Evolutionary conservation across 108 stramenopile species (phyloP).

Genomic region (Seminavis robusta): DNA sequence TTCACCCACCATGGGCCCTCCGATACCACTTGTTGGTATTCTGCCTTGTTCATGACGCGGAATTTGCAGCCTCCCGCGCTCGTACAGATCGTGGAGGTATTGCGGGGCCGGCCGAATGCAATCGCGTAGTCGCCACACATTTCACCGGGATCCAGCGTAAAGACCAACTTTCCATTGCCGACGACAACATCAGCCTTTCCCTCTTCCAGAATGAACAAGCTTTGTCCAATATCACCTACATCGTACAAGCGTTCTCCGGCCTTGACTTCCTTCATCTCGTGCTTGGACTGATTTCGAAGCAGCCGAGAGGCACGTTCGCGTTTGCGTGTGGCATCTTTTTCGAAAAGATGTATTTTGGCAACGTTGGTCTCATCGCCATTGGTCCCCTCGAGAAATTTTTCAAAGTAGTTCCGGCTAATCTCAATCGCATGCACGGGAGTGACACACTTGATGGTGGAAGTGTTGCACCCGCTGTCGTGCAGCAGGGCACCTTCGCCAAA

Average conservation of each 20-base stretch:
- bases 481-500: conserved; percentile 83
- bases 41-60: conserved; percentile 39
- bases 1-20: conserved; percentile 44
- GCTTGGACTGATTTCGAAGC: conserved; percentile 60
- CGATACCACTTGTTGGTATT: conserved; percentile 65
- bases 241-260: conserved; percentile 45
- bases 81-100: conserved; percentile 65
- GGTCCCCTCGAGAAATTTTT: conserved; percentile 73
- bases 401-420: conserved; percentile 83
- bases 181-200: conserved; percentile 42
- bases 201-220: conserved; percentile 52
- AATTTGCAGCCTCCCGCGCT: conserved; percentile 50
- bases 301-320: conserved; percentile 80
- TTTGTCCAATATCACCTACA: conserved; percentile 40
- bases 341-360: conserved; percentile 49
- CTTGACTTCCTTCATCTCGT: conserved; percentile 32
- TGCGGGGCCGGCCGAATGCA: conserved; percentile 53
- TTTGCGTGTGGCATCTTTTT: conserved; percentile 78
- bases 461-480: conserved; percentile 52
- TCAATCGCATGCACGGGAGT: conserved; percentile 85
- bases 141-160: conserved; percentile 57
- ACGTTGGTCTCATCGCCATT: conserved; percentile 39
- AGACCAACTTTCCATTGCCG: conserved; percentile 24
- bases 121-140: conserved; percentile 74
- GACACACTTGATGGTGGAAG: conserved; percentile 64